Evolutionary conservation across 441 rosid species (phyloP).

Genomic region (Syzygium syzygioides): DNA sequence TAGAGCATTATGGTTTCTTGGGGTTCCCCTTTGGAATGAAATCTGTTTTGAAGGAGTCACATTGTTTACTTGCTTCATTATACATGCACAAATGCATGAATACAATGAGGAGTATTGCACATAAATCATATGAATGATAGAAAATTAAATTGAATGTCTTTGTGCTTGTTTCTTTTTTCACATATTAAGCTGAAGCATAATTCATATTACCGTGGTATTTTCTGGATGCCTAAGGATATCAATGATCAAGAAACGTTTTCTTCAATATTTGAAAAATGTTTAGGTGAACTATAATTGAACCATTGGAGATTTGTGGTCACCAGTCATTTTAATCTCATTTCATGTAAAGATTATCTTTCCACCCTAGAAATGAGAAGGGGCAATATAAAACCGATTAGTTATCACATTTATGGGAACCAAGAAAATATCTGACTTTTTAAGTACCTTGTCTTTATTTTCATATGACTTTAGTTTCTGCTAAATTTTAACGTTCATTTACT

Average conservation of each 20-base stretch:
- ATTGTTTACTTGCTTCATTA: background rate
- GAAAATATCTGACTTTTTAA: background rate
- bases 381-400: background rate
- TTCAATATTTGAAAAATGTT: background rate
- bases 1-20: background rate
- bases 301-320: background rate
- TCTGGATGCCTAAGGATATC: background rate
- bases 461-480: background rate
- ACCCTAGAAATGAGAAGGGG: background rate
- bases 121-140: background rate
- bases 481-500: background rate
- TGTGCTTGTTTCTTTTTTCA: background rate
- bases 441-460: background rate
- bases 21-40: background rate
- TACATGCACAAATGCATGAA: background rate
- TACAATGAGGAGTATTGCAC: background rate
- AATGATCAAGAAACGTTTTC: background rate
- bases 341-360: background rate
- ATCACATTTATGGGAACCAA: background rate
- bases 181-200: background rate
- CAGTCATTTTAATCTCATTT: background rate
- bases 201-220: background rate
- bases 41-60: background rate
- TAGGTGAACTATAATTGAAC: background rate
- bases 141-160: background rate